Base-by-base conservation (phyloP, 2,329 filamentous ascomycete genomes). In the Monosporascus sp. region DNA sequence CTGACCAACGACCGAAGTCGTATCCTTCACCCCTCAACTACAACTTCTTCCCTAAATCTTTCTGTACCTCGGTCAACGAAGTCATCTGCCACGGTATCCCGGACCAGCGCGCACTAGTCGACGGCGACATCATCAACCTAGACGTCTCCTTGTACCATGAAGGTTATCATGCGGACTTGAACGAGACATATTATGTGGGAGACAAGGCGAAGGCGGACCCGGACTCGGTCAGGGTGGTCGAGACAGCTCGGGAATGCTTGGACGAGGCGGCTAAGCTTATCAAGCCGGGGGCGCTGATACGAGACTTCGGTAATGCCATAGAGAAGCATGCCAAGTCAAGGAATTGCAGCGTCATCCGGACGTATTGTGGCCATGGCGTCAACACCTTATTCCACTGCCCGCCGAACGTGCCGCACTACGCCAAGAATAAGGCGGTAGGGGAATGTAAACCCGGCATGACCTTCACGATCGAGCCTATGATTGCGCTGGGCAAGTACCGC, bases 381-480 rank as follows among this genome's bases (percentile, higher is more conserved):
- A 96, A 96, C 73, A 87, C 84, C 59, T 78, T 96, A 44, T 99
- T 99, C 80, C 94, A 99, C 73, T 89, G 86, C 69, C 84, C 92
- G 27, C 94, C 94, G 1, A 97, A 95, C 68, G 87, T 99, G 50
- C 94, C 94, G 5, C 94, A 99, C 72, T 99, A 99, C 67, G 93
- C 87, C 53, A 97, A 96, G 80, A 99, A 97, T 75, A 99, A 97
- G 82, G 90, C 93, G 0, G 88, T 97, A 1, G 94, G 94, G 48
- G 85, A 89, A 63, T 94, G 92, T 55, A 97, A 97, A 75, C 87
- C 90, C 0, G 94, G 94, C 51, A 97, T 97, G 91, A 96, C 91
- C 59, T 99, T 99, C 66, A 99, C 94, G 0, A 99, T 99, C 56
- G 94, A 99, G 75, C 94, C 94, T 17, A 99, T 99, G 94, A 92